Evolutionary conservation across 2,329 filamentous ascomycete species (phyloP).

Genomic region (Mycogone perniciosa): DNA sequence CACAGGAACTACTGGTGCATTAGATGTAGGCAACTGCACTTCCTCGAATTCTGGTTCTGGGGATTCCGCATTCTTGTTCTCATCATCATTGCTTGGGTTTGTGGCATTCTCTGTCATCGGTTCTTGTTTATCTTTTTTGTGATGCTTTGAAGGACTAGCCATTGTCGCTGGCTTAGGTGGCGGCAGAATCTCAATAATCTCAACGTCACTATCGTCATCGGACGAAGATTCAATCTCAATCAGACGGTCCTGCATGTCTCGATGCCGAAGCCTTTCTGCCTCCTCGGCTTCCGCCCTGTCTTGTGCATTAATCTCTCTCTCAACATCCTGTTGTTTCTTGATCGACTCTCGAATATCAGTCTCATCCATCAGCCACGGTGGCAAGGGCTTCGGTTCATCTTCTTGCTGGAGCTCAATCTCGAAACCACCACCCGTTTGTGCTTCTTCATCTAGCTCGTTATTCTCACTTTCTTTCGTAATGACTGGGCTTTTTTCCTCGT

Average conservation of each 20-base stretch:
- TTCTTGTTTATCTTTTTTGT: conserved; percentile 12
- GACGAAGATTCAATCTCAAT: conserved; percentile 60
- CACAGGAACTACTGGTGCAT: background rate
- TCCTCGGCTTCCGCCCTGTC: conserved; percentile 52
- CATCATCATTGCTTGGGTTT: background rate
- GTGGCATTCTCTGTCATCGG: background rate
- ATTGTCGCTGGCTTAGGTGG: conserved; percentile 16
- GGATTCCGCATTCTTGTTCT: background rate
- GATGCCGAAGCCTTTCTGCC: conserved; percentile 42
- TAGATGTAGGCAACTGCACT: conserved; percentile 20
- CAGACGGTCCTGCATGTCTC: conserved; percentile 41
- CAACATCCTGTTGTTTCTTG: conserved; percentile 50
- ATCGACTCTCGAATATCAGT: conserved; percentile 60
- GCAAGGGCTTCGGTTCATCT: conserved; percentile 53
- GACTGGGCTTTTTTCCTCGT: conserved; percentile 18
- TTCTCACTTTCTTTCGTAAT: conserved; percentile 21
- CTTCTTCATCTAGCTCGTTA: conserved; percentile 29
- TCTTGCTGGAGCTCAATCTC: conserved; percentile 42
- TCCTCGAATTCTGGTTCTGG: conserved; percentile 32
- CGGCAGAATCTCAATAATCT: conserved; percentile 47
- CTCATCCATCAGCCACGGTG: conserved; percentile 66
- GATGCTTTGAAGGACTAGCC: background rate
- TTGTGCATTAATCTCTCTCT: conserved; percentile 57
- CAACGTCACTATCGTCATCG: conserved; percentile 49
- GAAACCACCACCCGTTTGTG: conserved; percentile 59